Evolutionary conservation across 371 early-diverging fungal genomes (phyloP).

Genomic region (Lichtheimia ramosa): DNA sequence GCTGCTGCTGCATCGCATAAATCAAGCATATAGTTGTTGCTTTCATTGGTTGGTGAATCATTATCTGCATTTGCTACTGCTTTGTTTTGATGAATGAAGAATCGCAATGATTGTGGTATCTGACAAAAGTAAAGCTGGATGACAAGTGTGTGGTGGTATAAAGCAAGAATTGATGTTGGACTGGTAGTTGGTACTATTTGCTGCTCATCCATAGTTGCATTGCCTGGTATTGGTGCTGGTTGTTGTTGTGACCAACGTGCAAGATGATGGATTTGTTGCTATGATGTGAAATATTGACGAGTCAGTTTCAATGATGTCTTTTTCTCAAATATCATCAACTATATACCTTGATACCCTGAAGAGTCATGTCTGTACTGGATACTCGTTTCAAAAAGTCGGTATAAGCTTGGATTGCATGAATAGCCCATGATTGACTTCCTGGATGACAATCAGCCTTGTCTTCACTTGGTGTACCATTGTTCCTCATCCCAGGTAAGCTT

Average conservation of each 20-base stretch:
- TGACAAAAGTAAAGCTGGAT: constrained; percentile 21
- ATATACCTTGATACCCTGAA: constrained; percentile 14
- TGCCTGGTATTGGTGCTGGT: not conserved
- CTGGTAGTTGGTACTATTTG: not conserved
- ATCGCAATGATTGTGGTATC: constrained; percentile 4
- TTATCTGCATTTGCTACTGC: not conserved
- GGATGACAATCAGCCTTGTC: not conserved
- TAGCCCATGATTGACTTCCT: constrained; percentile 18
- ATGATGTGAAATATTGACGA: too few relatives aligned
- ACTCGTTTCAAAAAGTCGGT: constrained; percentile 15
- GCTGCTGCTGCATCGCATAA: constrained; percentile 16
- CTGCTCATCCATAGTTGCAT: not conserved
- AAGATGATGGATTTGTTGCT: not conserved
- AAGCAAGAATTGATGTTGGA: constrained; percentile 14
- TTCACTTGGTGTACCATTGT: not conserved
- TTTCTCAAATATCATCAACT: not conserved
- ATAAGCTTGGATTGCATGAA: constrained; percentile 15
- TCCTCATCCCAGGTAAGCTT: not conserved
- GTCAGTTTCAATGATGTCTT: too few relatives aligned
- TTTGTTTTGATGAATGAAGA: not conserved
- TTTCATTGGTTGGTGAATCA: not conserved
- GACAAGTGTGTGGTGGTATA: constrained; percentile 20
- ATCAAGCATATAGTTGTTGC: constrained; percentile 7
- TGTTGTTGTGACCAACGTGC: not conserved
- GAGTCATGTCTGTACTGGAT: constrained; percentile 4